Percentiles rank a stretch among this genome's conserved stretches.
Conservation (phyloP, 2,329 filamentous ascomycete genomes). For the Arthrinium phaeospermum region DNA sequence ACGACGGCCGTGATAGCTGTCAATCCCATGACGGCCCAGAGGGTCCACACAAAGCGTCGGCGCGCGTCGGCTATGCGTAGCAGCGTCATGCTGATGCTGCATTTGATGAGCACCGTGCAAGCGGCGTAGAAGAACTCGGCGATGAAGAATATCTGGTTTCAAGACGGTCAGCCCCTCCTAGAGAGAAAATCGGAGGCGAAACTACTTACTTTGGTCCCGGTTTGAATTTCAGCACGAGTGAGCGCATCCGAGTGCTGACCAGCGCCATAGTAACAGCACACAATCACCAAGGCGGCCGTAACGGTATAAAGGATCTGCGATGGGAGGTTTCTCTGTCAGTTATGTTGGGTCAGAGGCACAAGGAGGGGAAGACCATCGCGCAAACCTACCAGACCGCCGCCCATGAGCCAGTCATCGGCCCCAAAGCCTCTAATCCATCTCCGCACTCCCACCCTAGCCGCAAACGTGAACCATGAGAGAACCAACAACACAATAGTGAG, state of each 20-base stretch:
- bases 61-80: conserved; percentile 39
- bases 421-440: conserved; percentile 35
- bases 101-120: conserved; percentile 36
- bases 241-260: conserved; percentile 32
- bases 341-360: too few relatives aligned
- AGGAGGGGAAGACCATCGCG: too few relatives aligned
- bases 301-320: conserved; percentile 35
- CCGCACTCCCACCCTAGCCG: conserved; percentile 30
- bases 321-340: not conserved
- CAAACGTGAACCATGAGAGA: conserved; percentile 33
- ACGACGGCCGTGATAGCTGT: conserved; percentile 32
- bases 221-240: conserved; percentile 25
- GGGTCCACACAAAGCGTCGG: conserved; percentile 34
- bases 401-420: conserved; percentile 35
- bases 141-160: conserved; percentile 41
- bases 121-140: conserved; percentile 46
- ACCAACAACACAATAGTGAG: conserved; percentile 32
- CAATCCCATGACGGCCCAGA: conserved; percentile 34
- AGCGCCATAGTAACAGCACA: conserved; percentile 35
- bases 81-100: conserved; percentile 38
- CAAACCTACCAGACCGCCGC: conserved; percentile 32
- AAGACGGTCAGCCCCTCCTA: not conserved
- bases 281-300: conserved; percentile 34
- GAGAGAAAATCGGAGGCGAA: not conserved
- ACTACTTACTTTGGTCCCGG: conserved; percentile 31